Evolutionary conservation across 768 basidiomycete genomes (phyloP).

Genomic region (Chalciporus pseudorubinellus): DNA sequence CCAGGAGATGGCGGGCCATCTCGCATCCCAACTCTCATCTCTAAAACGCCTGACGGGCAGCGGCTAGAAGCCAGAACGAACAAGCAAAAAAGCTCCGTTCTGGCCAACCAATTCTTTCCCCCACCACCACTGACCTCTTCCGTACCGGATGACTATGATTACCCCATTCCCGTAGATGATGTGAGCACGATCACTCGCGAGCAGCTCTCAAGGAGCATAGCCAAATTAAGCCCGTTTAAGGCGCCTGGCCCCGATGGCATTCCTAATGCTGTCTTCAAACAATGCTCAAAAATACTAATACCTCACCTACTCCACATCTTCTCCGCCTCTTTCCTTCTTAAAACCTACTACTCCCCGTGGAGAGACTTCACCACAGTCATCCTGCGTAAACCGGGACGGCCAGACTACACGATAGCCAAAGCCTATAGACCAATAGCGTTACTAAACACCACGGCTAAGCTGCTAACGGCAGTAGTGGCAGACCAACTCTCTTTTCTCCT

Average conservation of each 20-base stretch:
- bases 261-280: conserved; percentile 21
- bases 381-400: conserved; percentile 36
- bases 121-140: background rate
- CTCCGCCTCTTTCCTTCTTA: conserved; percentile 11
- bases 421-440: conserved; percentile 40
- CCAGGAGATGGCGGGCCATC: background rate
- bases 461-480: conserved; percentile 24
- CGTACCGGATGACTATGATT: background rate
- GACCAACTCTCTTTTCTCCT: conserved; percentile 24
- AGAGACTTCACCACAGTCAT: conserved; percentile 28
- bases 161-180: background rate
- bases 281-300: conserved; percentile 9
- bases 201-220: conserved; percentile 8
- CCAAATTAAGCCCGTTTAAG: conserved; percentile 15
- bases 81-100: conserved; percentile 15
- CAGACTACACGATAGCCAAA: conserved; percentile 33
- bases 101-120: conserved; percentile 27
- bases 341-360: conserved; percentile 20
- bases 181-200: conserved; percentile 5
- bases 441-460: conserved; percentile 31
- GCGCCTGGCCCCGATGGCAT: conserved; percentile 30
- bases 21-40: background rate
- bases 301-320: conserved; percentile 6
- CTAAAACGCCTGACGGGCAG: too few species aligned
- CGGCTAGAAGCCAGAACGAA: conserved; percentile 8